phyloP scores from a whole-genome alignment of 2,329 filamentous ascomycete genomes.

The Corinectria fuckeliana region DNA sequence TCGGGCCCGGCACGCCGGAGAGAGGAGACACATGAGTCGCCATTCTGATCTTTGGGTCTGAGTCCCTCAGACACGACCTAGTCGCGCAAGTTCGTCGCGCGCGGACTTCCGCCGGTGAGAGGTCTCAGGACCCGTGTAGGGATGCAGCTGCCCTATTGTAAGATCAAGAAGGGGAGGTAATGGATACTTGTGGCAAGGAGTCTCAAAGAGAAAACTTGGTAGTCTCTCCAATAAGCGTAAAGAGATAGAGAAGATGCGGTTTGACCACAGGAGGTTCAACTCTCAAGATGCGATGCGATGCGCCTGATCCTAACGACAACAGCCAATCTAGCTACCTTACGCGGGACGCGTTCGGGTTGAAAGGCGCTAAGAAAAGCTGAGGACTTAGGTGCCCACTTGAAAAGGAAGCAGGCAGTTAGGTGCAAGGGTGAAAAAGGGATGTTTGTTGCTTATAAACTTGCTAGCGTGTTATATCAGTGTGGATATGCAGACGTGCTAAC shows the following conservation, averaged over 20 bases:
- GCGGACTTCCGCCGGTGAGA: constrained; percentile 2
- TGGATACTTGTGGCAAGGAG: not conserved
- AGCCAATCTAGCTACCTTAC: too few relatives aligned
- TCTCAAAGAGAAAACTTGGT: not conserved
- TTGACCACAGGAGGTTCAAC: not conserved
- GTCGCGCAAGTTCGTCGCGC: constrained; percentile 8
- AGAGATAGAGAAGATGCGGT: not conserved
- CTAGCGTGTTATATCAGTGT: not conserved
- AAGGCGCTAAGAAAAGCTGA: not conserved
- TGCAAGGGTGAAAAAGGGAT: not conserved
- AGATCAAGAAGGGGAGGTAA: constrained; percentile 2
- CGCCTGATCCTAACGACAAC: not conserved
- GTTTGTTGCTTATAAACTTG: not conserved
- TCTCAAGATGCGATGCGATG: too few relatives aligned
- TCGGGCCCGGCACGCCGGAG: constrained; percentile 3
- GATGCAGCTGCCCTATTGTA: not conserved
- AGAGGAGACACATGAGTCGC: constrained; percentile 11
- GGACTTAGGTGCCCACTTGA: not conserved
- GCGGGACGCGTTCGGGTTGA: not conserved
- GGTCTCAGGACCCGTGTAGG: not conserved
- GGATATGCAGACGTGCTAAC: not conserved
- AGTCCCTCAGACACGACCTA: constrained; percentile 8
- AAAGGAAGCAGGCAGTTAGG: not conserved
- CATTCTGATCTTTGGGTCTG: constrained; percentile 14
- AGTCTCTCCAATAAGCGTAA: not conserved